Evolutionary conservation across 2,329 filamentous ascomycete genomes (phyloP).

Genomic region (Diaporthe sp.): DNA sequence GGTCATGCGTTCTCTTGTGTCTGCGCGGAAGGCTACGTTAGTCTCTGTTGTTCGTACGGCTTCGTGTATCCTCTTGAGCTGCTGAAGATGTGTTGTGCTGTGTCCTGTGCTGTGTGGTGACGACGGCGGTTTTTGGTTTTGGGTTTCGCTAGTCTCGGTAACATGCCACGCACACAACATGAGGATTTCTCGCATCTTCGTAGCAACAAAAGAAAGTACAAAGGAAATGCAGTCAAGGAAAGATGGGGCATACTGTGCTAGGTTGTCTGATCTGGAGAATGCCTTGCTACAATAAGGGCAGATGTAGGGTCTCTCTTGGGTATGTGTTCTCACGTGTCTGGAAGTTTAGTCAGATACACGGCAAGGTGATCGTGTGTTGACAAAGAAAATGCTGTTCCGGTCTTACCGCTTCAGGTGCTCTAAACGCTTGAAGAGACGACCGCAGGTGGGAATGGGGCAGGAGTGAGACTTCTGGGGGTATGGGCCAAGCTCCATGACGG

Average conservation of each 20-base stretch:
- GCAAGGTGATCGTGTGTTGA: constrained; percentile 54
- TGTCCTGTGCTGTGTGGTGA: constrained; percentile 52
- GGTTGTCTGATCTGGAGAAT: constrained; percentile 98
- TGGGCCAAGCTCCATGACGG: constrained; percentile 95
- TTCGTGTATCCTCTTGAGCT: constrained; percentile 47
- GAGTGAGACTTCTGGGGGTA: constrained; percentile 99
- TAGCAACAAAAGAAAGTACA: constrained; percentile 52
- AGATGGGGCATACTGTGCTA: constrained; percentile 85
- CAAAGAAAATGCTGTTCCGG: constrained; percentile 56
- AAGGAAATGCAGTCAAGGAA: constrained; percentile 51
- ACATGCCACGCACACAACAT: constrained; percentile 60
- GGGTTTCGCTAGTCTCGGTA: constrained; percentile 48
- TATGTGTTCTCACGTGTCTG: constrained; percentile 99
- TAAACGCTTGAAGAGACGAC: constrained; percentile 97
- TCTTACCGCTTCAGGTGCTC: constrained; percentile 99
- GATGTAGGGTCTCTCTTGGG: constrained; percentile 97
- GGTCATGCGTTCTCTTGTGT: constrained; percentile 84
- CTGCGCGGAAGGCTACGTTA: constrained; percentile 69
- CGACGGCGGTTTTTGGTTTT: constrained; percentile 48
- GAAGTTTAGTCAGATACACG: constrained; percentile 63
- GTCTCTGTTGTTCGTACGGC: constrained; percentile 44
- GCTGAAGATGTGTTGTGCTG: constrained; percentile 53
- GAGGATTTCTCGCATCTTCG: constrained; percentile 53
- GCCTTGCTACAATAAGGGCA: constrained; percentile 99
- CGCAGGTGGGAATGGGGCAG: constrained; percentile 98